Evolutionary conservation across 306 rosid genomes (phyloP).

Genomic region (Glycine soja): DNA sequence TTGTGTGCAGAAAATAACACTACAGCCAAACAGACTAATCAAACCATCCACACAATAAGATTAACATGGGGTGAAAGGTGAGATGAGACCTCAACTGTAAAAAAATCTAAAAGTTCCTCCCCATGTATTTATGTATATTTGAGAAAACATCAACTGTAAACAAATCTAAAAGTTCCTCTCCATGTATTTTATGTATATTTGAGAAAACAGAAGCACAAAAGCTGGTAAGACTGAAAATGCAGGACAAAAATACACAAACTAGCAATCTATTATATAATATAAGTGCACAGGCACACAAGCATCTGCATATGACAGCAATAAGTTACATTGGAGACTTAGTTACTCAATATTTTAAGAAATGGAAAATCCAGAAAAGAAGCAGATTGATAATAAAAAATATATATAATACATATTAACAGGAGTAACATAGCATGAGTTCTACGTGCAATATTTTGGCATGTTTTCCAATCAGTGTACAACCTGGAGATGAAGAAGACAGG

Average conservation of each 20-base stretch:
- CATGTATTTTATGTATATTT: neutral
- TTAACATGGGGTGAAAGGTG: conserved; percentile 14
- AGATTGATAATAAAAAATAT: too few relatives aligned
- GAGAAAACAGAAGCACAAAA: neutral
- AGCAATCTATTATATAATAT: neutral
- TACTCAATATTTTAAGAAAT: too few relatives aligned
- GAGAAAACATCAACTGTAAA: neutral
- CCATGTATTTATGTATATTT: neutral
- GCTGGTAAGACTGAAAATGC: neutral
- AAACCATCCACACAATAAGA: neutral
- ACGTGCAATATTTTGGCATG: conserved; percentile 18
- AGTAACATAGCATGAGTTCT: neutral
- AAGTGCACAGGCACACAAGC: conserved; percentile 1
- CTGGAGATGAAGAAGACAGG: conserved; percentile 5
- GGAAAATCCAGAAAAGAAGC: too few relatives aligned
- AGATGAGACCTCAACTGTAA: neutral
- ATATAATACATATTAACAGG: neutral
- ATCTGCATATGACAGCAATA: neutral
- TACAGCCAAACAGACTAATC: conserved; percentile 1
- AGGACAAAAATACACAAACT: too few relatives aligned
- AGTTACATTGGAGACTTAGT: neutral
- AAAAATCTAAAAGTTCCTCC: neutral
- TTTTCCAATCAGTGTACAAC: neutral
- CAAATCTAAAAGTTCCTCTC: neutral
- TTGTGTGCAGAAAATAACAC: conserved; percentile 13